Evolutionary conservation across 2,329 filamentous ascomycete species (phyloP), one percentile per base, ranked within the genome.

Genomic region (Colletotrichum sojae): DNA sequence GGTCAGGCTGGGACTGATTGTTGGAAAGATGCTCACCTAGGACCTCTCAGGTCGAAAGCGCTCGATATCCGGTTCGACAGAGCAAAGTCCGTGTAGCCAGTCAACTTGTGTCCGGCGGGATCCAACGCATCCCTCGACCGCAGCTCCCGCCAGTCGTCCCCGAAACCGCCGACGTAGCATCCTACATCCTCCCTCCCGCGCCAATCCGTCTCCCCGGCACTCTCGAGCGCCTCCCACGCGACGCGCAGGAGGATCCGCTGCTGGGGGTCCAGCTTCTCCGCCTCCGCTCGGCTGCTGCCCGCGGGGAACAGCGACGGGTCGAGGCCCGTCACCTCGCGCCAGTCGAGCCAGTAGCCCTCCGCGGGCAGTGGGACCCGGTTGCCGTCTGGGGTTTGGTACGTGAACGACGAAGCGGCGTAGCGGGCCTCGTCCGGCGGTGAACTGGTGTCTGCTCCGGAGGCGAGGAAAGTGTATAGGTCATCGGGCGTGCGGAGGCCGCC

Each of bases 191-290:
- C 66, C 15, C 71, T 72, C 2, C 77, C 77, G 18, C 70, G 69
- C 46, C 73, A 75, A 12, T 71, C 58, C 9, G 65, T 69, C n/a
- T 74, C 72, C 5, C 75, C 77, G 8, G 75, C 75, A 31, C 71
- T 69, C 49, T 78, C 78, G n/a, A 78, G 67, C 27, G 74, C 75
- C 63, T 80, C 79, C 20, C 73, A 75, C 2, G 73, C 72, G 2
- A 80, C 75, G 62, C 81, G 76, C 0, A 79, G 63, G 5, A 78
- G 56, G 8, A 76, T 70, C 2, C 77, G 67, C 57, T 79, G 79
- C 46, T 78, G 77, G 2, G 79, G 79, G 45, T 81, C 79, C 45
- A 72, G 22, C 6, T 57, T 46, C 48, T 46, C 72, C 6, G 73
- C 73, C 31, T 79, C 78, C 15, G 9, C 31, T 8, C 31, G 31